phyloP scores from a whole-genome alignment of 2,329 filamentous ascomycete genomes.

The Coniochaeta sp. region DNA sequence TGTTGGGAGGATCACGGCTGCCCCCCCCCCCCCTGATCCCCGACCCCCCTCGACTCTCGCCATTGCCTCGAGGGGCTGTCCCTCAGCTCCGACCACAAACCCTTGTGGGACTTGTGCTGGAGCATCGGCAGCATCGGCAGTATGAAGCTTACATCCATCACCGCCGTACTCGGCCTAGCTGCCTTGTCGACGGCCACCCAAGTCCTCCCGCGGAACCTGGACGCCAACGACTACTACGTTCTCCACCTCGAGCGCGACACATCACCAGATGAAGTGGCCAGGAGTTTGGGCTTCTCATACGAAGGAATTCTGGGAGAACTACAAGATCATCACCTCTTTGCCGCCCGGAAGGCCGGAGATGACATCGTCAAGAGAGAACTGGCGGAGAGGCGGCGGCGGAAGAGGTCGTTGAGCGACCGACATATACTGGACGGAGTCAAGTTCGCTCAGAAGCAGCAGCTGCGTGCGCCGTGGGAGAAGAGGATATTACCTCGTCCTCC shows the following conservation, averaged over 20 bases:
- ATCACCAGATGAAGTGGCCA: conserved; percentile 63
- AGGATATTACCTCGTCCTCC: conserved; percentile 32
- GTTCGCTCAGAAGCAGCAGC: conserved; percentile 67
- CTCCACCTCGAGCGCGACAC: conserved; percentile 66
- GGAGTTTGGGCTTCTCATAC: conserved; percentile 66
- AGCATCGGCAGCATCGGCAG: conserved; percentile 1
- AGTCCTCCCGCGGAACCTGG: conserved; percentile 61
- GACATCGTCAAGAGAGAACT: conserved; percentile 52
- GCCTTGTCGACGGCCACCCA: conserved; percentile 41
- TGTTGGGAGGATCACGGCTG: not conserved
- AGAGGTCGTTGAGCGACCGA: conserved; percentile 42
- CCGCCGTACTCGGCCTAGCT: conserved; percentile 44
- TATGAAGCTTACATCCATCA: conserved; percentile 40
- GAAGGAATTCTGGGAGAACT: conserved; percentile 77
- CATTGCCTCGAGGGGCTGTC: not conserved
- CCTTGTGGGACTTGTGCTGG: not conserved
- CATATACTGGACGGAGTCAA: conserved; percentile 67
- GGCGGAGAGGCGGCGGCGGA: conserved; percentile 50
- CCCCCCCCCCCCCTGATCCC: not conserved
- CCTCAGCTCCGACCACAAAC: not conserved
- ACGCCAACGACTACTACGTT: conserved; percentile 85
- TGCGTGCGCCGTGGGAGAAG: conserved; percentile 46
- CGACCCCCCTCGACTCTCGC: not conserved
- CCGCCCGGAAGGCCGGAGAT: conserved; percentile 53
- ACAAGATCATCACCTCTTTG: conserved; percentile 78